Evolutionary conservation across 2,329 filamentous ascomycete genomes (phyloP), one percentile per base, ranked within the genome.

Genomic region (Scytalidium sp.): DNA sequence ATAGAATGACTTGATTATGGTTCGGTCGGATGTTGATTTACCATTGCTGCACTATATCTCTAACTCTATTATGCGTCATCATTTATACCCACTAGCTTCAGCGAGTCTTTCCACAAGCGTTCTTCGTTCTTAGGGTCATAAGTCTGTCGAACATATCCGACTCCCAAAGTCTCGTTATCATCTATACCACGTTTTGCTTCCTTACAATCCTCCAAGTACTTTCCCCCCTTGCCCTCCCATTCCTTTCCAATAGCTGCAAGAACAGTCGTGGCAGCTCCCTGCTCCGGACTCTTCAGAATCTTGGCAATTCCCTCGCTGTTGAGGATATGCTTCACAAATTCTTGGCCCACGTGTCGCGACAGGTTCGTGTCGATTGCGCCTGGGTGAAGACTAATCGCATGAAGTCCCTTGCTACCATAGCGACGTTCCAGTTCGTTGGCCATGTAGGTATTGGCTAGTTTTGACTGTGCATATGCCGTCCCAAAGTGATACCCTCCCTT

Each of bases 401-500:
- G 71, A 2, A 76, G 50, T 13, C 69, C 67, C 9, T 60, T 51
- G 1, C 52, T 22, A 3, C 67, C 69, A 51, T 73, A 75, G 1
- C 63, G 64, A 5, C 73, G 67, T 19, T 75, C 73, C 19, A 78
- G 65, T 50, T 73, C 65, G 50, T 71, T 74, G 8, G 73, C 67
- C 54, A 72, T 69, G 46, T 66, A 74, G 21, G 76, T 68, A 52
- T 71, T 75, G 3, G 73, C 72, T 1, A 65, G 64, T 53, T 77
- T 78, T 32, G 61, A 57, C 48, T 73, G 65, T 0, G 63, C 70
- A 54, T 76, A 77, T 2, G 69, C 64, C 2, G 50, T 21, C 54
- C 56, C 64, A 0, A 59, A 60, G n/a, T 68, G 54, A 50, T 75
- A 75, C 66, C 66, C 49, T 53, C 66, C 68, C 2, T 54, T 52